phyloP scores from a whole-genome alignment of 2,329 filamentous ascomycete species.

The Hypoxylon rubiginosum region DNA sequence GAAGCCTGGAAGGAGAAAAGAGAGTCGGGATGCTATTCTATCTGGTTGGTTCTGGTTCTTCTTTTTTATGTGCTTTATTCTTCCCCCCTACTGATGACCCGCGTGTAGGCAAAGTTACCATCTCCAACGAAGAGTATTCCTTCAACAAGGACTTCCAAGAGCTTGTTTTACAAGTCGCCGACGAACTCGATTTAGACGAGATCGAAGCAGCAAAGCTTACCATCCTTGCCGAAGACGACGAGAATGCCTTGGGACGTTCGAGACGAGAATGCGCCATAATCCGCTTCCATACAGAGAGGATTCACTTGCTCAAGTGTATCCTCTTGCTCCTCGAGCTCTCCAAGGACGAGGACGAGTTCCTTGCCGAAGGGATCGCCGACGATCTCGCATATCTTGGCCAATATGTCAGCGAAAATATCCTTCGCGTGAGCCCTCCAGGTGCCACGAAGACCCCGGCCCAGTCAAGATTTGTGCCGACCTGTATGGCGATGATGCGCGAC shows the following conservation, averaged over 20 bases:
- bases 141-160: constrained; percentile 92
- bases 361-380: constrained; percentile 64
- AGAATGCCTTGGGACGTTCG: constrained; percentile 76
- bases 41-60: constrained; percentile 65
- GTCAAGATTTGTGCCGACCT: constrained; percentile 78
- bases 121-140: constrained; percentile 80
- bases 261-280: constrained; percentile 85
- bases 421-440: constrained; percentile 63
- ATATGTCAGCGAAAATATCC: constrained; percentile 69
- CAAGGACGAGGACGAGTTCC: constrained; percentile 70
- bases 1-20: constrained; percentile 79
- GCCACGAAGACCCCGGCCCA: constrained; percentile 59
- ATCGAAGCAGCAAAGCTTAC: constrained; percentile 83
- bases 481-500: constrained; percentile 79
- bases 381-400: constrained; percentile 67
- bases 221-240: constrained; percentile 78
- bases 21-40: constrained; percentile 78
- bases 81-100: constrained; percentile 38
- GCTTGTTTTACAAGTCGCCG: constrained; percentile 82
- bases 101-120: constrained; percentile 76
- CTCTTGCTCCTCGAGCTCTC: constrained; percentile 82
- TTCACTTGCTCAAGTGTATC: constrained; percentile 85
- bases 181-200: constrained; percentile 92
- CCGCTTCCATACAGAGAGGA: constrained; percentile 87
- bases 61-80: constrained; percentile 6